These are phyloP conservation scores for Oxyria digyna DNA, from an alignment of 148 eudicot species.

Conservation along the genomic window DNA sequence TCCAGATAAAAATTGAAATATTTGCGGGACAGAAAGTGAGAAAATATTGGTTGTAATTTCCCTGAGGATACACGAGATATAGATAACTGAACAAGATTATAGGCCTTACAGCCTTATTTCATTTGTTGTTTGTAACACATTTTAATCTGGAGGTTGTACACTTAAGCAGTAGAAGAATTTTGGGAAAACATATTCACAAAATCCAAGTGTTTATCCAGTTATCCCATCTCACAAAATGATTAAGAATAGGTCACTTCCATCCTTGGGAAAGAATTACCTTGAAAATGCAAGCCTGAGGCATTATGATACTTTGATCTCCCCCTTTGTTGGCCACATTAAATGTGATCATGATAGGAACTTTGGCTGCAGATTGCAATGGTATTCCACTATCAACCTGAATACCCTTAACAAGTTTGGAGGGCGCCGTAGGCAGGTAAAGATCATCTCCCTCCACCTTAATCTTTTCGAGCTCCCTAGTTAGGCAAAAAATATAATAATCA, in stretches of 20 bases:
- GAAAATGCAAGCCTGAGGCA: constrained; percentile 97
- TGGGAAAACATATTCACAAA: background rate
- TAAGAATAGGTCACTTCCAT: background rate
- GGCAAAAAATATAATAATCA: constrained; percentile 5
- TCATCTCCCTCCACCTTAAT: constrained; percentile 74
- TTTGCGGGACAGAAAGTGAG: background rate
- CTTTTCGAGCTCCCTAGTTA: constrained; percentile 71
- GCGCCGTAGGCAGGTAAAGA: constrained; percentile 93
- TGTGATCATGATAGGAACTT: constrained; percentile 98
- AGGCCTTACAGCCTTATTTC: background rate
- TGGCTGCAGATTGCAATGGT: constrained; percentile 96
- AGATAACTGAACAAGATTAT: background rate
- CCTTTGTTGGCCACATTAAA: constrained; percentile 75
- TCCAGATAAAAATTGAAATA: background rate
- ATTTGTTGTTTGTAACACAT: background rate
- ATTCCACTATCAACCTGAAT: constrained; percentile 94
- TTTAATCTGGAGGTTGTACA: constrained; percentile 2
- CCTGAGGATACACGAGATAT: background rate
- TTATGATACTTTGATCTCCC: constrained; percentile 53
- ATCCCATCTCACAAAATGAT: background rate
- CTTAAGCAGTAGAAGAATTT: background rate
- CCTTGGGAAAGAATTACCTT: constrained; percentile 41
- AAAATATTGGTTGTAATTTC: background rate
- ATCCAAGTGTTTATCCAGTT: background rate
- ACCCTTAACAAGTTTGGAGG: constrained; percentile 75